Base-by-base conservation (phyloP, 176 grass and related monocot genomes). In the Saccharum officinarum region DNA sequence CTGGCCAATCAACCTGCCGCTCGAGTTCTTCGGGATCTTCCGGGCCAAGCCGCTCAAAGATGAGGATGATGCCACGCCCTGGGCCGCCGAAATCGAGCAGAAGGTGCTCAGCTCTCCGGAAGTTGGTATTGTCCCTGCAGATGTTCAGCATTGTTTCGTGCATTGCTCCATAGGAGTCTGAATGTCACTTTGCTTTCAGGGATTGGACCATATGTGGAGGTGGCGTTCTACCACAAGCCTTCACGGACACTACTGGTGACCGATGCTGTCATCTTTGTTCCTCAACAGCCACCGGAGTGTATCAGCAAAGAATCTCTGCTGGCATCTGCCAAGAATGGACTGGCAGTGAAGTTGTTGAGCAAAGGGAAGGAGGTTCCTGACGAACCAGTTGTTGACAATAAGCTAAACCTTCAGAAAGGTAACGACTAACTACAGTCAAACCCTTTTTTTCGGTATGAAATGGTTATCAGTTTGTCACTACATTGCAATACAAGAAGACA, bases 21-120 rank as follows among this genome's bases (percentile, higher is more conserved):
- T 95, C 54, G 91, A 95, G 69, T 98, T 98, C 83, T 95, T 98
- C 75, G 96, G 96, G 7, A 95, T 98, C 52, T 98, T 98, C 88
- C 83, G 89, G 37, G 77, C 96, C 30, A 98, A 83, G 82, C 31
- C 93, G 30, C 89, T 98, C 47, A 52, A 81, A 46, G 91, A 98
- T 52, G 96, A 98, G 87, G 91, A 98, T 70, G 67, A 82, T 12
- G 75, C 60, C 62, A 95, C 96, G 13, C 93, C 93, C 7, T 98
- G 96, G 96, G 89, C 91, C 11, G 60, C 84, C 10, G 96, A 98
- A 75, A 98, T 98, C 55, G 91, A 98, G 83, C 96, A 98, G 85
- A 98, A 98, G 71, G 63, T 95, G 67, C 89, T 98, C 79, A 95
- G 93, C 91, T 94, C 96, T 71, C 93, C 96, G 66, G 96, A 98